Percentiles rank a stretch among this genome's conserved stretches.
Conservation (phyloP, 805 yeast genomes). For the Ogataea paraovalis region DNA sequence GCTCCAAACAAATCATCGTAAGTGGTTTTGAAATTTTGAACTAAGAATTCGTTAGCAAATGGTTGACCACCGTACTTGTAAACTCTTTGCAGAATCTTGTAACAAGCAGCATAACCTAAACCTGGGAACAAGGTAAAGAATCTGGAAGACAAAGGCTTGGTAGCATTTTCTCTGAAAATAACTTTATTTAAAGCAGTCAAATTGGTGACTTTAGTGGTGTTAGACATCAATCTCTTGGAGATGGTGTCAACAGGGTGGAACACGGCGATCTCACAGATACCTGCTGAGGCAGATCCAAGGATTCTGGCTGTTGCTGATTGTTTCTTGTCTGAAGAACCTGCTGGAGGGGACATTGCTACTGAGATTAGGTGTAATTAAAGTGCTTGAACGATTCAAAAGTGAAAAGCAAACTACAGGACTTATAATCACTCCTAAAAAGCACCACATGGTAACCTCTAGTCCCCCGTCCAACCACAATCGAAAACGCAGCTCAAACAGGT, state of each 20-base stretch:
- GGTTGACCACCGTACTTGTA: slow-evolving; percentile 99
- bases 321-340: slow-evolving; percentile 55
- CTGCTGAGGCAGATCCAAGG: slow-evolving; percentile 97
- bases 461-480: not conserved
- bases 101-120: slow-evolving; percentile 95
- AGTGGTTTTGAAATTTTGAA: slow-evolving; percentile 61
- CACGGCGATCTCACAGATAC: slow-evolving; percentile 91
- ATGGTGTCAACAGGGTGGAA: slow-evolving; percentile 99
- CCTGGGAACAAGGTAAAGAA: slow-evolving; percentile 91
- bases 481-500: not conserved
- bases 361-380: not conserved
- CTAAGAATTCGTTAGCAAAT: slow-evolving; percentile 89
- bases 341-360: slow-evolving; percentile 20
- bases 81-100: slow-evolving; percentile 94
- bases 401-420: too few relatives aligned
- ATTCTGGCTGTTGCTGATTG: slow-evolving; percentile 89
- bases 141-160: slow-evolving; percentile 65
- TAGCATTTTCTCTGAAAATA: slow-evolving; percentile 79
- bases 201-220: slow-evolving; percentile 63
- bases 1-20: slow-evolving; percentile 81
- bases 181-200: slow-evolving; percentile 73
- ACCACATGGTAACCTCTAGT: too few relatives aligned
- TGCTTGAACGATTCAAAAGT: not conserved
- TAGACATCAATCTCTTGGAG: slow-evolving; percentile 91
- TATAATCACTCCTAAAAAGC: too few relatives aligned